These are phyloP conservation scores for Eucalyptus marginata DNA, from an alignment of 345 rosid species.

Conservation along the genomic window DNA sequence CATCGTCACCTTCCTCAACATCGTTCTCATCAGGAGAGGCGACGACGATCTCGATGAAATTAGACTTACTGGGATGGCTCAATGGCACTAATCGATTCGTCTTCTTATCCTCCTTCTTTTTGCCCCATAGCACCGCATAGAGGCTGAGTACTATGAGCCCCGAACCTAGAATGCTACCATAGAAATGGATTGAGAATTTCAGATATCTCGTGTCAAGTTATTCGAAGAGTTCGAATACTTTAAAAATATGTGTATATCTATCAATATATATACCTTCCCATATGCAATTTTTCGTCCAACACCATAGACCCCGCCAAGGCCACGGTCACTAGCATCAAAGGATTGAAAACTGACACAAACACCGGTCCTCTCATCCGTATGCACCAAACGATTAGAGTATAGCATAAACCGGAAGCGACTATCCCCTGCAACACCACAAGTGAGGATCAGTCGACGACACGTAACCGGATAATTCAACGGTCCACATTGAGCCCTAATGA, in stretches of 20 bases:
- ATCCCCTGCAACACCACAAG: not conserved
- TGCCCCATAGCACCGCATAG: constrained; percentile 10
- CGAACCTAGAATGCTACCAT: constrained; percentile 1
- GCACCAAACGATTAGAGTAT: constrained; percentile 8
- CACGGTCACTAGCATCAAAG: constrained; percentile 6
- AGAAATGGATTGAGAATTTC: not conserved
- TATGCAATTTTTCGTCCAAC: constrained; percentile 10
- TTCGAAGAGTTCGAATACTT: not conserved
- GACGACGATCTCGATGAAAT: not conserved
- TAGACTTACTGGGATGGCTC: not conserved
- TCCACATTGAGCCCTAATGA: not conserved
- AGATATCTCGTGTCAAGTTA: fast-evolving
- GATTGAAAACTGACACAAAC: constrained; percentile 16
- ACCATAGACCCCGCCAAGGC: constrained; percentile 1
- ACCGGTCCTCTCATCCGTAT: constrained; percentile 9
- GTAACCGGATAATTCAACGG: fast-evolving
- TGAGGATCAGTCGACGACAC: not conserved
- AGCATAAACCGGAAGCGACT: constrained; percentile 1
- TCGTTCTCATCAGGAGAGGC: not conserved
- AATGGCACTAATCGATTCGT: not conserved
- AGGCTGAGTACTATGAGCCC: not conserved
- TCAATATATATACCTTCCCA: constrained; percentile 7
- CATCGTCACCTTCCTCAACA: not conserved
- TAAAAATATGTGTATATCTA: not conserved
- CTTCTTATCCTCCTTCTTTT: not conserved